Conservation (phyloP, 179 eudicot genomes). For the Beta macrorhiza region DNA sequence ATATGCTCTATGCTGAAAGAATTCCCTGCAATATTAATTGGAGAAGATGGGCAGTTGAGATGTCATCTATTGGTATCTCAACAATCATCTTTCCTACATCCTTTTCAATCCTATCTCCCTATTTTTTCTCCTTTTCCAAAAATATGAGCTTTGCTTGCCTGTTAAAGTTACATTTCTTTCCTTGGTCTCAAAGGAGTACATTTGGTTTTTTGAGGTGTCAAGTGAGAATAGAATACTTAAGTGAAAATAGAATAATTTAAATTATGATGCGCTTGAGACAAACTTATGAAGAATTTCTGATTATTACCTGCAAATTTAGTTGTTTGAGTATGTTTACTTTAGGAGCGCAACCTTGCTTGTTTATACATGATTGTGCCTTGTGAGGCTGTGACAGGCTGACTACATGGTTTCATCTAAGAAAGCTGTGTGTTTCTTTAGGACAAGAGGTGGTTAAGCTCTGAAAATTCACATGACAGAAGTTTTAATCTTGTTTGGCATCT, state of each 20-base stretch:
- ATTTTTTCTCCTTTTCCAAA: neutral
- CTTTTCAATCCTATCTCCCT: neutral
- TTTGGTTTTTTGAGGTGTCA: no score
- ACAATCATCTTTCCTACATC: slow-evolving; percentile 29
- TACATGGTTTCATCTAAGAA: neutral
- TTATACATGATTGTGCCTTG: no score
- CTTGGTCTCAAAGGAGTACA: neutral
- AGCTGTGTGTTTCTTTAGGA: neutral
- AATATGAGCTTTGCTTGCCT: neutral
- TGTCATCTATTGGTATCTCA: slow-evolving; percentile 27
- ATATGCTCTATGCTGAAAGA: slow-evolving; percentile 18
- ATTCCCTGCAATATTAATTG: slow-evolving; percentile 26
- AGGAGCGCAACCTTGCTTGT: neutral
- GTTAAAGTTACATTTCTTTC: neutral
- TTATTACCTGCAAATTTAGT: neutral
- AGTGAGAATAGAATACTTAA: no score
- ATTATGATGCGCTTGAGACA: neutral
- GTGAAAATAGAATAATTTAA: neutral
- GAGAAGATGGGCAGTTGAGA: slow-evolving; percentile 28
- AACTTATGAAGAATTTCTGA: neutral
- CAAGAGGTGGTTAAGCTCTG: neutral
- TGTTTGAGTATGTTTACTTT: neutral
- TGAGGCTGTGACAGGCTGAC: neutral
- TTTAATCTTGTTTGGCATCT: neutral
- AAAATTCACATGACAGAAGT: neutral